Base-by-base conservation (phyloP, 2,329 filamentous ascomycete genomes). In the Xylariomycetidae sp. region DNA sequence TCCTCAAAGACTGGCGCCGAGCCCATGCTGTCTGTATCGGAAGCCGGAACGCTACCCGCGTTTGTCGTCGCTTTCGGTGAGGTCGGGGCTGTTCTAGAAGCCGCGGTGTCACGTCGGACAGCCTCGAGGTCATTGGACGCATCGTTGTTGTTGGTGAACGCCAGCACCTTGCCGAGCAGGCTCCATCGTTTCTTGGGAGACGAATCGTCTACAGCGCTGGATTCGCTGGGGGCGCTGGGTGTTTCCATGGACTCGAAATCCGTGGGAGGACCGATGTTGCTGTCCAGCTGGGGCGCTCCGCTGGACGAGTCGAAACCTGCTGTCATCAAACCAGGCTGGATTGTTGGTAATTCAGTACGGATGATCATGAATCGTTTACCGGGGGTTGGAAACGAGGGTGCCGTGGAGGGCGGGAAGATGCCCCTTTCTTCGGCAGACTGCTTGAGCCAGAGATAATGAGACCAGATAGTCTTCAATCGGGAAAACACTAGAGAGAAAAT, bases 301-400 rank as follows among this genome's bases (percentile, higher is more conserved):
- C 45, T 39, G 43, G 50, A 63, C 0, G 64, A 59, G 48, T 76
- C 72, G 38, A 75, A 75, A 12, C 67, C 67, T 30, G 68, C 50
- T n/a, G n/a, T n/a, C 36, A 67, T 60, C 7, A 74, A 55, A 6
- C 68, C 68, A 3, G 62, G 59, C 39, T 74, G 71, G 1, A 64
- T 57, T 4, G 57, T 48, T 27, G 63, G 64, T 15, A 72, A 50
- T 40, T 95, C 88, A 43, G 85, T 89, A 37, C 87, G 80, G 44
- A 95, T 83, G 48, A 95, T 95, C 59, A 94, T 76, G 40, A 95
- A 85, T 40, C 85, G 75, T 50, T 90, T 85, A 29, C 85, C 83
- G 2, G 89, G 86, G 3, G 87, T 86, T 5, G 89, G 89, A 37
- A 82, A 81, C 49, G 82, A 88, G n/a, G 89, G 85, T 5, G 78